phyloP scores from a whole-genome alignment of 192 early-diverging fungal species.

The Backusella liffmaniae region DNA sequence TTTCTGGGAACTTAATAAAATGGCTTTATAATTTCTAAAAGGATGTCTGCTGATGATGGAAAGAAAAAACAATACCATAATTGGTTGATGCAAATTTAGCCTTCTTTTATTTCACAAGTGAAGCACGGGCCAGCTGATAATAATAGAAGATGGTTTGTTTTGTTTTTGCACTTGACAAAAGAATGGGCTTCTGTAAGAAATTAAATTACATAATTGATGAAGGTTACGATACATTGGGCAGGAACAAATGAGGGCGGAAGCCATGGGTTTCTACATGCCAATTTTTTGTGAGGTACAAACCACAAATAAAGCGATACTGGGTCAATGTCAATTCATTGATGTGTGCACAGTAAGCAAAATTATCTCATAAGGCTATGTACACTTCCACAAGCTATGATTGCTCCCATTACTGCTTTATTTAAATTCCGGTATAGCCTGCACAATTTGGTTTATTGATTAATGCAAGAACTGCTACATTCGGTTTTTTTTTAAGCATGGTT shows the following conservation, averaged over 20 bases:
- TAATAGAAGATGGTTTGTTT: background rate
- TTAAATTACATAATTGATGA: background rate
- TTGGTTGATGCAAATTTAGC: background rate
- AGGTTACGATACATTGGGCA: background rate
- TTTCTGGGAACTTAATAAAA: background rate
- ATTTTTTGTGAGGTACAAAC: background rate
- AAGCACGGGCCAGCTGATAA: constrained; percentile 17
- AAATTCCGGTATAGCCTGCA: background rate
- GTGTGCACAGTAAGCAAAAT: background rate
- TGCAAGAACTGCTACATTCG: background rate
- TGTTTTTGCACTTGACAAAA: background rate
- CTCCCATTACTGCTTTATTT: background rate
- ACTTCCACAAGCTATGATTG: constrained; percentile 2
- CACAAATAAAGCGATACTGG: background rate
- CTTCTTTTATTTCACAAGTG: background rate
- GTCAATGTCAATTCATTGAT: background rate
- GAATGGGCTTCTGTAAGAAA: background rate
- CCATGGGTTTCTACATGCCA: background rate
- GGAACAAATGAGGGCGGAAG: background rate
- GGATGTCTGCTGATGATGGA: background rate
- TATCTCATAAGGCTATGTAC: background rate
- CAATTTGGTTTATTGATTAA: background rate
- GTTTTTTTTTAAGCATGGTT: background rate
- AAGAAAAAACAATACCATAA: constrained; percentile 1
- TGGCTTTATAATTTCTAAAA: background rate